These are phyloP conservation scores for Fusarium sterilihyphosum DNA, from an alignment of 2,329 filamentous ascomycete genomes.

Conservation along the genomic window DNA sequence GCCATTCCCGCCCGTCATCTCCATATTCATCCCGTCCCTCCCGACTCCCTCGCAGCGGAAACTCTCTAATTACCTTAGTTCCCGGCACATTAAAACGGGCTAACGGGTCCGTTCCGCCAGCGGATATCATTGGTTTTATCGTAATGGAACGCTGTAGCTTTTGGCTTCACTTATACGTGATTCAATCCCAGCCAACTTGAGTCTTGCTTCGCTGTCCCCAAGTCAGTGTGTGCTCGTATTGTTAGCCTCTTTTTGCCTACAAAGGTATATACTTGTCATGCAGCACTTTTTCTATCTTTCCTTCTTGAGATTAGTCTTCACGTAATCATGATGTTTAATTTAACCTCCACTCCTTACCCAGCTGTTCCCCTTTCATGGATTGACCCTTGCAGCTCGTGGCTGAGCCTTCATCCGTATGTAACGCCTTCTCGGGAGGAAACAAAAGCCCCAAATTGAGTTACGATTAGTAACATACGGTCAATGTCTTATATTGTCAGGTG, in stretches of 20 bases:
- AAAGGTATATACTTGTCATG: background rate
- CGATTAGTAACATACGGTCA: background rate
- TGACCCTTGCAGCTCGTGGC: background rate
- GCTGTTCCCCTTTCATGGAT: conserved; percentile 6
- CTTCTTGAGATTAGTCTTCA: background rate
- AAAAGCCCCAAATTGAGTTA: background rate
- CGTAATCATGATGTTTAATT: conserved; percentile 11
- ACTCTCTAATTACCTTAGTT: conserved; percentile 23
- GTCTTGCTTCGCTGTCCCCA: background rate
- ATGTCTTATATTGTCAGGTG: background rate
- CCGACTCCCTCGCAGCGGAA: conserved; percentile 4
- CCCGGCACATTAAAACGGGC: conserved; percentile 4
- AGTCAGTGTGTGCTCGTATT: background rate
- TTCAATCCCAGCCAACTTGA: background rate
- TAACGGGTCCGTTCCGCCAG: conserved; percentile 3
- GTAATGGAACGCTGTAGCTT: background rate
- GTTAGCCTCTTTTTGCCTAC: background rate
- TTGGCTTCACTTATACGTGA: background rate
- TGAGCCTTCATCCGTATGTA: background rate
- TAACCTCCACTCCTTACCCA: conserved; percentile 1
- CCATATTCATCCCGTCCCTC: conserved; percentile 3
- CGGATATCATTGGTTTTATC: conserved; percentile 25
- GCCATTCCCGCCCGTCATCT: conserved; percentile 15
- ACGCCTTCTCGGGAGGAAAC: background rate
- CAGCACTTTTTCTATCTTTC: background rate